These are phyloP conservation scores for Durio zibethinus DNA, from an alignment of 345 rosid genomes.

Conservation along the genomic window DNA sequence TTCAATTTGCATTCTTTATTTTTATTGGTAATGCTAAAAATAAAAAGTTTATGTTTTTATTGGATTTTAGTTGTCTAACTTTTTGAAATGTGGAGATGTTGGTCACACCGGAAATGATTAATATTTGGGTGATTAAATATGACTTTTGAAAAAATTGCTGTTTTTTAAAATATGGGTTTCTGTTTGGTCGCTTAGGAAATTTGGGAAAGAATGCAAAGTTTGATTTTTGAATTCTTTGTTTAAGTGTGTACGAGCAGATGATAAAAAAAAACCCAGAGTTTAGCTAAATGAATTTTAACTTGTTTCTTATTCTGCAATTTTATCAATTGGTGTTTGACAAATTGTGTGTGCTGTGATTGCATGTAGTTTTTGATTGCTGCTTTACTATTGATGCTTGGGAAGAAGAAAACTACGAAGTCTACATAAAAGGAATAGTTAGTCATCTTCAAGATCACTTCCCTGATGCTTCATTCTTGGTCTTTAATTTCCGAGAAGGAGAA, in stretches of 20 bases:
- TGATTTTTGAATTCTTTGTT: constrained; percentile 6
- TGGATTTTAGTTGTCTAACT: not conserved
- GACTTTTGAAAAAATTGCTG: not conserved
- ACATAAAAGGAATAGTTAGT: constrained; percentile 59
- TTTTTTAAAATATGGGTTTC: not conserved
- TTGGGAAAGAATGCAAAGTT: not conserved
- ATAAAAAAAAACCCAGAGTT: not conserved
- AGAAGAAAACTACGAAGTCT: constrained; percentile 57
- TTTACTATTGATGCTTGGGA: constrained; percentile 64
- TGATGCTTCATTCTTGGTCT: constrained; percentile 76
- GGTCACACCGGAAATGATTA: not conserved
- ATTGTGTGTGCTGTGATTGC: constrained; percentile 11
- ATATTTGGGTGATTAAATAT: not conserved
- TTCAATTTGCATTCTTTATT: not conserved
- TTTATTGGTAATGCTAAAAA: not conserved
- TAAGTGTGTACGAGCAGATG: not conserved
- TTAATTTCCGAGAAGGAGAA: constrained; percentile 83
- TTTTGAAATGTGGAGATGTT: not conserved
- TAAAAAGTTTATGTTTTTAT: not conserved
- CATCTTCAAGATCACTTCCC: constrained; percentile 73
- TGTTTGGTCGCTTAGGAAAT: constrained; percentile 8
- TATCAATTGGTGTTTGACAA: constrained; percentile 17
- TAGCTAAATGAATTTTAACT: not conserved
- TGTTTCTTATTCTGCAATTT: not conserved
- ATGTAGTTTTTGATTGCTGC: constrained; percentile 86